Evolutionary conservation across 2,329 filamentous ascomycete genomes (phyloP).

Genomic region (Pseudocercospora vitis): DNA sequence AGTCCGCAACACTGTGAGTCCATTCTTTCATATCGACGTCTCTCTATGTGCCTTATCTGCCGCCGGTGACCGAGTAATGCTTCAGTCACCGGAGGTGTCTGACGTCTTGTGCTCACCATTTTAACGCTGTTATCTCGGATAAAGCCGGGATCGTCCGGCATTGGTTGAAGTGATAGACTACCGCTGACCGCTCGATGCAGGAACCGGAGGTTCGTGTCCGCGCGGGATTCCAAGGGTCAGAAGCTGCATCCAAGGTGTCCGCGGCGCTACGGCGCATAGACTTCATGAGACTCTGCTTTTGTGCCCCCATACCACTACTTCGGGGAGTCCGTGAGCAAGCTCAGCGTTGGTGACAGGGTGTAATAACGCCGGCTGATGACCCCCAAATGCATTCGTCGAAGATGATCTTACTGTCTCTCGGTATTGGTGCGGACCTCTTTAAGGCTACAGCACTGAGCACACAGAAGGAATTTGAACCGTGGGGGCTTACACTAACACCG

Average conservation of each 20-base stretch:
- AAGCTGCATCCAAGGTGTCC: too few relatives aligned
- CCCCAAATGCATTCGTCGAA: too few relatives aligned
- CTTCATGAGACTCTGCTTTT: background rate
- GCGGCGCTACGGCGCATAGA: too few relatives aligned
- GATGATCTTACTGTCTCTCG: too few relatives aligned
- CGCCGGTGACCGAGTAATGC: background rate
- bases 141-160: background rate
- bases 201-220: background rate
- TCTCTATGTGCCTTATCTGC: background rate
- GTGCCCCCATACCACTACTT: too few relatives aligned
- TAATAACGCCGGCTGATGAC: too few relatives aligned
- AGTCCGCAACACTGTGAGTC: background rate
- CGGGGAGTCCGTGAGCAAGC: background rate
- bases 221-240: background rate
- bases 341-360: too few relatives aligned
- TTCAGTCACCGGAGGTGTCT: background rate
- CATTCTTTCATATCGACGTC: background rate
- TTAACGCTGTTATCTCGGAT: slow-evolving; percentile 1
- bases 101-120: slow-evolving; percentile 4
- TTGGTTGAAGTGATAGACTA: background rate
- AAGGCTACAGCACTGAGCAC: too few relatives aligned
- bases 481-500: too few relatives aligned
- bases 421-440: too few relatives aligned
- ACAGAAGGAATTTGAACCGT: too few relatives aligned
- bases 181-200: slow-evolving; percentile 1